Evolutionary conservation across 495 filamentous ascomycete genomes (phyloP).

Genomic region (Eremomyces bilateralis): DNA sequence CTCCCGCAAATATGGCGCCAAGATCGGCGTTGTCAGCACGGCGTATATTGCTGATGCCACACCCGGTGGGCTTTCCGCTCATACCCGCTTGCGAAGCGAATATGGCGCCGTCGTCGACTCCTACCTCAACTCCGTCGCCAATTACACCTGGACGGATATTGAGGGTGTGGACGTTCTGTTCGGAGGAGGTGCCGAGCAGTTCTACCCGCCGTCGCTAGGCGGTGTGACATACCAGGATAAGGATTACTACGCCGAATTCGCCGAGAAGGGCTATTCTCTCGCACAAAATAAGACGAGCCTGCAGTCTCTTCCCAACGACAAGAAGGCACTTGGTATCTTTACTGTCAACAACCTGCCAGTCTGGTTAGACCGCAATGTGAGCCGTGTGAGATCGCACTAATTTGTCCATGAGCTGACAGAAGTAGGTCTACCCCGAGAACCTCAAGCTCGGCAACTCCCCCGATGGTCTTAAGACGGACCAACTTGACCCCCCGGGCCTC

Average conservation of each 20-base stretch:
- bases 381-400: background rate
- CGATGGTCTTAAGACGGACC: slow-evolving; percentile 30
- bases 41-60: slow-evolving; percentile 55
- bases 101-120: slow-evolving; percentile 40
- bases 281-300: slow-evolving; percentile 45
- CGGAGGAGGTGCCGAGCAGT: slow-evolving; percentile 52
- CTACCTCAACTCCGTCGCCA: slow-evolving; percentile 18
- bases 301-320: slow-evolving; percentile 24
- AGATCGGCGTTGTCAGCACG: slow-evolving; percentile 38
- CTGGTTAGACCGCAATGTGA: slow-evolving; percentile 42
- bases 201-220: slow-evolving; percentile 26
- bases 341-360: slow-evolving; percentile 40
- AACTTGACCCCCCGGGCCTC: slow-evolving; percentile 45
- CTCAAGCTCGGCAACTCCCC: slow-evolving; percentile 38
- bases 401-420: background rate
- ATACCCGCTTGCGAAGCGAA: slow-evolving; percentile 36
- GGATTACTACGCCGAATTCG: slow-evolving; percentile 46
- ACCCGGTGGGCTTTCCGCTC: slow-evolving; percentile 42
- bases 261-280: slow-evolving; percentile 40
- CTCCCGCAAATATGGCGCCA: slow-evolving; percentile 32
- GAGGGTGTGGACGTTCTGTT: slow-evolving; percentile 50
- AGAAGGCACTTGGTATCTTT: slow-evolving; percentile 47
- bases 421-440: slow-evolving; percentile 41
- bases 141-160: slow-evolving; percentile 48
- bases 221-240: slow-evolving; percentile 29